A percentile compares a stretch with the other conserved stretches of the same genome.
Conservation (phyloP, 2,329 filamentous ascomycete genomes). For the Colletotrichum australisinense region DNA sequence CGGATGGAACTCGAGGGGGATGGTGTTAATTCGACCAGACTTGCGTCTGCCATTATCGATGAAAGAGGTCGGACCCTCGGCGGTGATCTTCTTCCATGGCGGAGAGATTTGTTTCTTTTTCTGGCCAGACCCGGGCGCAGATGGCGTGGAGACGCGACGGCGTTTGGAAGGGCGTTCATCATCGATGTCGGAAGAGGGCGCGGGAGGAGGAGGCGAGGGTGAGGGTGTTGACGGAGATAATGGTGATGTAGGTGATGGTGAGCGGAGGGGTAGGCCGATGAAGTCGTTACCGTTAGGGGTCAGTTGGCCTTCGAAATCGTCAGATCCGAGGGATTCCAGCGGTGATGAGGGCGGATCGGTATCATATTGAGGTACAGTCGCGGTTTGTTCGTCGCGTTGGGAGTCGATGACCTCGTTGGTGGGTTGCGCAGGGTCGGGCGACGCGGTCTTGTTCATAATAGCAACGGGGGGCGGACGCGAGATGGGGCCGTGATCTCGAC, state of each 20-base stretch:
- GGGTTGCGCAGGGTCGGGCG: slow-evolving; percentile 56
- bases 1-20: slow-evolving; percentile 65
- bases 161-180: slow-evolving; percentile 71
- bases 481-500: slow-evolving; percentile 63
- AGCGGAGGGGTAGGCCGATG: slow-evolving; percentile 18
- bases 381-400: slow-evolving; percentile 39
- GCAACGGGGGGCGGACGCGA: slow-evolving; percentile 50
- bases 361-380: slow-evolving; percentile 29
- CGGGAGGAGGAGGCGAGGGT: slow-evolving; percentile 4
- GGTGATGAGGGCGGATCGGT: slow-evolving; percentile 26
- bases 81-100: slow-evolving; percentile 90
- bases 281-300: slow-evolving; percentile 36
- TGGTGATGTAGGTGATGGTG: slow-evolving; percentile 10
- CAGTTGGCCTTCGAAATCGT: slow-evolving; percentile 35
- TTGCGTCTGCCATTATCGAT: slow-evolving; percentile 77
- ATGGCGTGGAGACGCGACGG: slow-evolving; percentile 63
- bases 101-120: slow-evolving; percentile 75
- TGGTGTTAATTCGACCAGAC: slow-evolving; percentile 71
- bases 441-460: slow-evolving; percentile 72
- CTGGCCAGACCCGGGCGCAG: slow-evolving; percentile 45
- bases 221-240: slow-evolving; percentile 20
- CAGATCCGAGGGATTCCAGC: slow-evolving; percentile 33
- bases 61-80: slow-evolving; percentile 89
- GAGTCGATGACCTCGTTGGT: slow-evolving; percentile 42
- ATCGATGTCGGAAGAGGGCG: slow-evolving; percentile 40